phyloP scores from a whole-genome alignment of 1,139 yeast genomes.

The Hyphopichia fennica region DNA sequence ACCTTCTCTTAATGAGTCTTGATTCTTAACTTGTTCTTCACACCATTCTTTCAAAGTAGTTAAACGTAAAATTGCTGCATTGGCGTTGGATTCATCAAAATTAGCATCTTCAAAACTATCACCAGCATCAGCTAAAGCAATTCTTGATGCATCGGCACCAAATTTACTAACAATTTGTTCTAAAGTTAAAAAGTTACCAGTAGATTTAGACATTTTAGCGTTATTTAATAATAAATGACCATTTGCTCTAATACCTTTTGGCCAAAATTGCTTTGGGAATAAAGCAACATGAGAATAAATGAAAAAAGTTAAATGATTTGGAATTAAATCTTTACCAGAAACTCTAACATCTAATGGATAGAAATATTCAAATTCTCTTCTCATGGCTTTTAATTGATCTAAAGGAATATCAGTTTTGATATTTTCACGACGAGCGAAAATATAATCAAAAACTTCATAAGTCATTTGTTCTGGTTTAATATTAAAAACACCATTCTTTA shows the following conservation, averaged over 20 bases:
- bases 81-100: constrained; percentile 94
- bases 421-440: constrained; percentile 72
- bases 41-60: constrained; percentile 95
- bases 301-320: constrained; percentile 95
- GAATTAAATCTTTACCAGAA: constrained; percentile 96
- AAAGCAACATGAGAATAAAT: constrained; percentile 90
- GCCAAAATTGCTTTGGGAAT: constrained; percentile 92
- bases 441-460: constrained; percentile 89
- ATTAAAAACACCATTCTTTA: constrained; percentile 66
- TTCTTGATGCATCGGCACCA: constrained; percentile 98
- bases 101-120: constrained; percentile 97
- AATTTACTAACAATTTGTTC: constrained; percentile 81
- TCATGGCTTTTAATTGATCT: constrained; percentile 67
- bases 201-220: constrained; percentile 96
- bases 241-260: constrained; percentile 88
- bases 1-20: constrained; percentile 67
- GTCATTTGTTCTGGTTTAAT: constrained; percentile 86
- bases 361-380: constrained; percentile 94
- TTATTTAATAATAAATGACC: constrained; percentile 95
- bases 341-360: constrained; percentile 90
- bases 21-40: constrained; percentile 62
- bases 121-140: constrained; percentile 98
- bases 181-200: constrained; percentile 95
- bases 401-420: constrained; percentile 62
- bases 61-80: constrained; percentile 94